These are phyloP conservation scores for Gymnopilus junonius DNA, from an alignment of 768 basidiomycete genomes.

Conservation along the genomic window DNA sequence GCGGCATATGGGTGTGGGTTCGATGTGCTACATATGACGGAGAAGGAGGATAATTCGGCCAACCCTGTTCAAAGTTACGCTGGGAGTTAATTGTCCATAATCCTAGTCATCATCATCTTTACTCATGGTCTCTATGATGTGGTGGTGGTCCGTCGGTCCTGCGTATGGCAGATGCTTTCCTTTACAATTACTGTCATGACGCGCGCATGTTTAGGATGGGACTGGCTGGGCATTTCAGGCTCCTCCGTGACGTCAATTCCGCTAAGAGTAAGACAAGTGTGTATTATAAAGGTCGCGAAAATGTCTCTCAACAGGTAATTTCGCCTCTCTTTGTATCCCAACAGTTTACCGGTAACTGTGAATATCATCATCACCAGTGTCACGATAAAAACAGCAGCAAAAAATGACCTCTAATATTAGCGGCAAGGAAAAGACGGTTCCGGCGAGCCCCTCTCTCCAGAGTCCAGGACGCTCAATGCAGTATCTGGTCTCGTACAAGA, in stretches of 20 bases:
- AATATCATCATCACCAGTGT: neutral
- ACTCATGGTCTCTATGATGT: no score
- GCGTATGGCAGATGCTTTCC: no score
- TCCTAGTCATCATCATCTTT: no score
- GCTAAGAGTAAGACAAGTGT: neutral
- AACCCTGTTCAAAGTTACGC: no score
- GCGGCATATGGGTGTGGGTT: constrained; percentile 66
- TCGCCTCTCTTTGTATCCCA: neutral
- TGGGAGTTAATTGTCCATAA: no score
- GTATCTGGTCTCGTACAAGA: constrained; percentile 14
- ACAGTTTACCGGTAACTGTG: no score
- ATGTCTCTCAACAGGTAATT: neutral
- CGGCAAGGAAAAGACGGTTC: neutral
- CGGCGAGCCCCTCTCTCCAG: neutral
- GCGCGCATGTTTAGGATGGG: neutral
- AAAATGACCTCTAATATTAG: neutral
- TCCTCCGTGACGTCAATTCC: neutral
- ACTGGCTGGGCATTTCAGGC: neutral
- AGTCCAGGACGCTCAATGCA: constrained; percentile 5
- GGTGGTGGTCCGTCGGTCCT: no score
- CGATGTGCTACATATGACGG: constrained; percentile 65
- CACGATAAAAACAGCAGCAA: neutral
- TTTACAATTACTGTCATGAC: no score
- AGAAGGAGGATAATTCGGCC: constrained; percentile 1
- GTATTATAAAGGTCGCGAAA: neutral